Evolutionary conservation across 768 basidiomycete genomes (phyloP).

Genomic region (Tephrocybe sp.): DNA sequence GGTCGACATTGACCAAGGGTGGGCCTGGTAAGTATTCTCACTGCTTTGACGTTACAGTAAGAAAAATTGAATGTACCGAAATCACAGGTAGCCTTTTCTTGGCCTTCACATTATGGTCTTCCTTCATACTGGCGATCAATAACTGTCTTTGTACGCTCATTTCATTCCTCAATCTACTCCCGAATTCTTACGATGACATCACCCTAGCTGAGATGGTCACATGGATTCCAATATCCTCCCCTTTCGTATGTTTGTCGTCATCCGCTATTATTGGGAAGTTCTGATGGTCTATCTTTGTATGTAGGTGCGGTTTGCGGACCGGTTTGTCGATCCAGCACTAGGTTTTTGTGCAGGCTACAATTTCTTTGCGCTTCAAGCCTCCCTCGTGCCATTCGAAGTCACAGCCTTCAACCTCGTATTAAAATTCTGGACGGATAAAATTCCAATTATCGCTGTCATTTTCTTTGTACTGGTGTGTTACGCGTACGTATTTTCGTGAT

Average conservation of each 20-base stretch:
- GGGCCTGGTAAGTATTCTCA: constrained; percentile 53
- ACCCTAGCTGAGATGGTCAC: constrained; percentile 73
- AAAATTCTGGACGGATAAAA: constrained; percentile 51
- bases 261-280: background rate
- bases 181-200: background rate
- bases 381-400: constrained; percentile 47
- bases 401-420: constrained; percentile 53
- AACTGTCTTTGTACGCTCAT: constrained; percentile 40
- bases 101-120: constrained; percentile 49
- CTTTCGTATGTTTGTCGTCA: constrained; percentile 47
- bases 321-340: constrained; percentile 55
- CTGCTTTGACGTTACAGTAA: background rate
- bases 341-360: constrained; percentile 56
- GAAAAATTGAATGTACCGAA: background rate
- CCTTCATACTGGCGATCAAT: constrained; percentile 47
- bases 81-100: constrained; percentile 43
- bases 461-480: constrained; percentile 39
- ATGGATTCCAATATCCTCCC: constrained; percentile 77
- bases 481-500: constrained; percentile 30
- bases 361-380: constrained; percentile 52
- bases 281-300: background rate
- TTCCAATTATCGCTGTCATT: constrained; percentile 45
- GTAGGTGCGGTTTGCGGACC: constrained; percentile 57
- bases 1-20: constrained; percentile 52
- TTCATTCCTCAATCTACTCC: background rate